A percentile compares a stretch with the other conserved stretches of the same genome.
These are phyloP conservation scores for Clathrus columnatus DNA, from an alignment of 768 basidiomycete genomes.

Conservation along the genomic window DNA sequence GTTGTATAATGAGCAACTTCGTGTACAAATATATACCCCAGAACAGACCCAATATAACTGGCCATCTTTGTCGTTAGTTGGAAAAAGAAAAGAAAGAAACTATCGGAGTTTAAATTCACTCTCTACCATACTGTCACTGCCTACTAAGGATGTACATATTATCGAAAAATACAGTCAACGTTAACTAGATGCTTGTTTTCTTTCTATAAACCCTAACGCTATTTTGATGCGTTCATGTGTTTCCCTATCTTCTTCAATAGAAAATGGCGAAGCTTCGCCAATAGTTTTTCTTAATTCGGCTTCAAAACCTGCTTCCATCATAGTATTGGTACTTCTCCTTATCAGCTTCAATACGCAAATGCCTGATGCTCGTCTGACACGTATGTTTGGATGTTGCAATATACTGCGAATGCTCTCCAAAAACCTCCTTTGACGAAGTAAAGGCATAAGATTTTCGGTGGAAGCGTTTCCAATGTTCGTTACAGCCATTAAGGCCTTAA, in stretches of 20 bases:
- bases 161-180: not conserved
- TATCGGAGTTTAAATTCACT: slow-evolving; percentile 6
- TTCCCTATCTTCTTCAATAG: slow-evolving; percentile 50
- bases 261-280: slow-evolving; percentile 26
- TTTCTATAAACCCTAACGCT: slow-evolving; percentile 33
- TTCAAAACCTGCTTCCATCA: slow-evolving; percentile 39
- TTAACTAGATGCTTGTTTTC: not conserved
- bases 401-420: slow-evolving; percentile 46
- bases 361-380: slow-evolving; percentile 53
- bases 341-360: slow-evolving; percentile 52
- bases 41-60: slow-evolving; percentile 65
- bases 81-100: slow-evolving; percentile 6
- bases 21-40: not conserved
- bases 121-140: not conserved
- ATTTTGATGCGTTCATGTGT: slow-evolving; percentile 46
- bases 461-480: slow-evolving; percentile 63
- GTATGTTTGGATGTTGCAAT: slow-evolving; percentile 50
- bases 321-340: slow-evolving; percentile 28
- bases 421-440: slow-evolving; percentile 44
- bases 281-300: slow-evolving; percentile 34
- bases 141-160: not conserved
- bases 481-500: slow-evolving; percentile 48
- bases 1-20: slow-evolving; percentile 13
- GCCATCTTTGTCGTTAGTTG: slow-evolving; percentile 44
- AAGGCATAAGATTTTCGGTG: slow-evolving; percentile 38